Percentiles rank a stretch among this genome's conserved stretches.
Evolutionary conservation across 2,329 filamentous ascomycete species (phyloP).

Genomic region (Penicillium sp.): DNA sequence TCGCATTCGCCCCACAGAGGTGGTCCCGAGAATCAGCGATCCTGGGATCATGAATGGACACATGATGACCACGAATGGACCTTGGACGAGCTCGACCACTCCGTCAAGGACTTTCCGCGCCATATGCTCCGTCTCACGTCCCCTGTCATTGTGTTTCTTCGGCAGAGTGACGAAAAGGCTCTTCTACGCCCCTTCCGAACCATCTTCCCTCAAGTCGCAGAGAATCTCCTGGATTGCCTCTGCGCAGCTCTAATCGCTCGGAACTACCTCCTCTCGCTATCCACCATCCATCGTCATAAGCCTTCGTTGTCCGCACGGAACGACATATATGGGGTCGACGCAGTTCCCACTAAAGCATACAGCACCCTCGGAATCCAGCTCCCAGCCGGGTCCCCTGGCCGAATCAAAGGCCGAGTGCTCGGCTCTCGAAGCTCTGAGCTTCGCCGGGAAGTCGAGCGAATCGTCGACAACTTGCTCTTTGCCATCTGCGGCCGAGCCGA

Average conservation of each 20-base stretch:
- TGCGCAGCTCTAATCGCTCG: slow-evolving; percentile 39
- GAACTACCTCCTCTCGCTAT: slow-evolving; percentile 37
- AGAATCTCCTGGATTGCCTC: slow-evolving; percentile 36
- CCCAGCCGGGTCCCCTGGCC: slow-evolving; percentile 25
- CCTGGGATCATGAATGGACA: slow-evolving; percentile 41
- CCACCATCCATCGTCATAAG: slow-evolving; percentile 26
- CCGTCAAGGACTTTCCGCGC: slow-evolving; percentile 36
- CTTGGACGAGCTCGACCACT: slow-evolving; percentile 39
- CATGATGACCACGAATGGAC: slow-evolving; percentile 43
- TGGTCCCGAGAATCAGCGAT: slow-evolving; percentile 26
- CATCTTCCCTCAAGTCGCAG: slow-evolving; percentile 36
- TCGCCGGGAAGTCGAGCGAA: slow-evolving; percentile 31
- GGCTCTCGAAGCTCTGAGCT: slow-evolving; percentile 33
- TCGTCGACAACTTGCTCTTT: slow-evolving; percentile 38
- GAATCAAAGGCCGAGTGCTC: slow-evolving; percentile 31
- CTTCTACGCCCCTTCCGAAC: slow-evolving; percentile 36
- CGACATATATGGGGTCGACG: slow-evolving; percentile 26
- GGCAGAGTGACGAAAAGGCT: slow-evolving; percentile 37
- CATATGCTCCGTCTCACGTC: slow-evolving; percentile 39
- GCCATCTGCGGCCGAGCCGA: slow-evolving; percentile 37
- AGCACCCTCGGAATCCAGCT: slow-evolving; percentile 35
- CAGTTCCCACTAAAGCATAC: slow-evolving; percentile 35
- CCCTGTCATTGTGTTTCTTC: slow-evolving; percentile 39
- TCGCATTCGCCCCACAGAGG: slow-evolving; percentile 30
- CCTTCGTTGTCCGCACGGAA: slow-evolving; percentile 17